phyloP scores from a whole-genome alignment of 163 green algal genomes.

The Chlamydomonas reinhardtii region DNA sequence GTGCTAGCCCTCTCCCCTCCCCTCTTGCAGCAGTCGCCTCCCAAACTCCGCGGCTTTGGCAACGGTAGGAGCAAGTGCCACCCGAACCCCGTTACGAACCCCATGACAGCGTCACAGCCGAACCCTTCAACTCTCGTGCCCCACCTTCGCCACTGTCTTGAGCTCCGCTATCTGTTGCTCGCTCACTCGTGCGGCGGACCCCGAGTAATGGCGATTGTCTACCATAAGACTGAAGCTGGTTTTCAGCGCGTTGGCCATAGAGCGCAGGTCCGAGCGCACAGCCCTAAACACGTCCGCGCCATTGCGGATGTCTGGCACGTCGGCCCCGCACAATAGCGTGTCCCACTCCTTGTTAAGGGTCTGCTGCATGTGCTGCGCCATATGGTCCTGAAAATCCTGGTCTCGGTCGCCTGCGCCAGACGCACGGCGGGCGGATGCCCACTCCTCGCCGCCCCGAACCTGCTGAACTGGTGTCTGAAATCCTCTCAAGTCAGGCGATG shows the following conservation, averaged over 20 bases:
- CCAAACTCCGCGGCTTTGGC: no score
- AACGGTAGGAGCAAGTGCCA: no score
- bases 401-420: not conserved
- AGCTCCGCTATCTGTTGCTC: constrained; percentile 21
- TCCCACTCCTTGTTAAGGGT: constrained; percentile 33
- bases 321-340: not conserved
- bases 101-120: no score
- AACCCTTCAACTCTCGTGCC: not conserved
- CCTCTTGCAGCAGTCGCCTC: no score
- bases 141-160: constrained; percentile 24
- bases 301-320: constrained; percentile 10
- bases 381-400: constrained; percentile 14
- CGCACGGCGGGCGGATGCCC: not conserved
- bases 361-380: not conserved
- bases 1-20: no score
- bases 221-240: constrained; percentile 30
- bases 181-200: no score
- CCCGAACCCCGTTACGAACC: no score
- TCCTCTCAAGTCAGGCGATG: not conserved
- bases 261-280: constrained; percentile 26
- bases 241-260: constrained; percentile 22
- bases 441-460: no score
- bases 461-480: not conserved
- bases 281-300: constrained; percentile 4
- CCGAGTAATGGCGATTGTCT: not conserved